Base-by-base conservation (phyloP, 1,284 basidiomycete species). In the Boletus sp. region DNA sequence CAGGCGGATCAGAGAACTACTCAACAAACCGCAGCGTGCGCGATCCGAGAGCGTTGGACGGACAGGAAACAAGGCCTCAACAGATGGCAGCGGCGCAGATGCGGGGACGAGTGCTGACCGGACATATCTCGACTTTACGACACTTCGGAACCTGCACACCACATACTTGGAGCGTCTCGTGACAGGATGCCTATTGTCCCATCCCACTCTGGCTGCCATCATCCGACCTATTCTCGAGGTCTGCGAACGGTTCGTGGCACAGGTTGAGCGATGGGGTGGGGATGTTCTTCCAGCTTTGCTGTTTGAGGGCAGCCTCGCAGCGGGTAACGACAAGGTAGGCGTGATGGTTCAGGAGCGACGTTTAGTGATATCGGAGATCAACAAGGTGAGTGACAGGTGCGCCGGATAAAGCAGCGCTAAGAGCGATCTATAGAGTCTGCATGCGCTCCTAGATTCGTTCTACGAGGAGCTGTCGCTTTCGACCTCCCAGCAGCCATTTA, bases 251-350 rank as follows among this genome's bases (percentile, higher is more conserved):
- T 91, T 95, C 59, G 86, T 85, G 13, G 88, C 82, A 8, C 80
- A 90, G 50, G 80, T 94, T 0, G 91, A 94, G 66, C 72, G 91
- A 40, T 95, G 92, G 92, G 89, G 89, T n/a, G 92, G 91, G 0
- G 91, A 94, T 60, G 81, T 94, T 3, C 71, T 94, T 1, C 92
- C 92, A 9, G 88, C 85, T 0, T 71, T 94, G 35, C 68, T 94
- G 33, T 83, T 82, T 52, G 91, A 92, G 58, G 88, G 87, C 20
- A 88, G 84, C 58, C 62, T 87, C 40, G 71, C 73, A 5, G 61
- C 61, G 4, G 77, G 77, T 13, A 77, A 71, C 3, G 72, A 69
- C 14, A 73, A 74, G 47, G 79, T 90, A 8, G 88, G 84, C 4
- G 71, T 71, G 33, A 73, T 84, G 75, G 86, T 93, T 0, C 73